Evolutionary conservation across 2,329 filamentous ascomycete species (phyloP), one percentile per base, ranked within the genome.

Genomic region (Calonectria leucothoes): DNA sequence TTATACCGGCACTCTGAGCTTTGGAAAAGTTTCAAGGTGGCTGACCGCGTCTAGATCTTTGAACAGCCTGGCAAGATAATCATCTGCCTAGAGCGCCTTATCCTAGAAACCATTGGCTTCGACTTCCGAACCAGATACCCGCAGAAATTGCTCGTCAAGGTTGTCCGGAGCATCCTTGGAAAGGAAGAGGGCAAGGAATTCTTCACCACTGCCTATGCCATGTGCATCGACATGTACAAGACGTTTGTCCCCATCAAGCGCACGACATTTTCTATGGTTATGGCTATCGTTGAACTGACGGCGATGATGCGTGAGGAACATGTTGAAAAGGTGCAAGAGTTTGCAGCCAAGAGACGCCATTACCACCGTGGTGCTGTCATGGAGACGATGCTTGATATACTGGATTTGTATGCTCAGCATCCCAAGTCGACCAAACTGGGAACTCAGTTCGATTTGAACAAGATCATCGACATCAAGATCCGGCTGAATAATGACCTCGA

Each of bases 231-330:
- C 84, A 87, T 98, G 59, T 98, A 98, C 86, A 95, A 96, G 82
- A 99, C 97, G 0, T 97, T 97, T 83, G 93, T 95, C 0, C 96
- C 96, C 11, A 89, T 98, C 71, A 98, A 98, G 86, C 95, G 98
- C 80, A 94, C 93, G 0, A 94, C 94, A 0, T 91, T 94, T n/a
- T 94, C 95, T 17, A 93, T 98, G 89, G 95, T 94, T 0, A 90
- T 98, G 80, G 93, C 94, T 12, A 91, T 95, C 76, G 86, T 98
- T 14, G 95, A 98, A 84, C 90, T 98, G 42, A 93, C 96, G 0
- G 91, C 93, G 0, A 89, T 94, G 31, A 85, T 98, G 70, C 76
- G 73, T 17, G 77, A 71, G 31, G 86, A 88, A 48, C 88, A 91
- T 52, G 78, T 91, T 10, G 88, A 90, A 10, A 82, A 83, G 31